Conservation (phyloP, 2,329 filamentous ascomycete genomes). For the Colletotrichum neosansevieriae region DNA sequence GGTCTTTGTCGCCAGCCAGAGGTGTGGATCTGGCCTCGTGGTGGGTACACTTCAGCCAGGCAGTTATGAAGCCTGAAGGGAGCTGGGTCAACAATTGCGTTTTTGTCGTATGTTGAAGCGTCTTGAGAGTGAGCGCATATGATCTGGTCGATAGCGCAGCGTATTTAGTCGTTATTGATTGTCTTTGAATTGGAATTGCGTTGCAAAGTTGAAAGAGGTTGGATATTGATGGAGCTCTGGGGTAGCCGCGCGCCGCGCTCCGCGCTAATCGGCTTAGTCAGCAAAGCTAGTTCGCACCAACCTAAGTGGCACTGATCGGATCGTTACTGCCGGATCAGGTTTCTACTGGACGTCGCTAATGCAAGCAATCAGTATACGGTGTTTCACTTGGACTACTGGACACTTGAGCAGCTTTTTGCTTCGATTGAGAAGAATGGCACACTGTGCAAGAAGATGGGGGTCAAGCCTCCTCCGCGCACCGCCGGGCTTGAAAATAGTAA, state of each 20-base stretch:
- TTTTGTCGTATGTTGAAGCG: background rate
- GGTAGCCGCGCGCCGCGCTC: conserved; percentile 33
- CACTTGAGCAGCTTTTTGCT: too few relatives aligned
- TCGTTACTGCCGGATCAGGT: too few relatives aligned
- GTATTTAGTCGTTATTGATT: conserved; percentile 26
- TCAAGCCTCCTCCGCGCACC: background rate
- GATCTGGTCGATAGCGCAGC: background rate
- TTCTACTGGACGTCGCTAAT: too few relatives aligned
- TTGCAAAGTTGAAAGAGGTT: conserved; percentile 33
- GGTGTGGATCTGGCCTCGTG: conserved; percentile 31
- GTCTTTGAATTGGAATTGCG: conserved; percentile 7
- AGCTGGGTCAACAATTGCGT: background rate
- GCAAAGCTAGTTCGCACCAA: background rate
- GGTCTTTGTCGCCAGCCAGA: conserved; percentile 17
- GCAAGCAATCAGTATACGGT: too few relatives aligned
- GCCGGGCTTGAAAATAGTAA: background rate
- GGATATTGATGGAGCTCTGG: conserved; percentile 24
- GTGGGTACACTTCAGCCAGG: conserved; percentile 18
- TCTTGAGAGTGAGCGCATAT: background rate
- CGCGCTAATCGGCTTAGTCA: conserved; percentile 29
- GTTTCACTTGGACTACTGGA: too few relatives aligned
- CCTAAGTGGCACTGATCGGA: too few relatives aligned
- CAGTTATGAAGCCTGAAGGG: background rate
- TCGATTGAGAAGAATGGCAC: too few relatives aligned
- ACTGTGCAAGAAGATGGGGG: too few relatives aligned